Evolutionary conservation across 192 early-diverging fungal species (phyloP), one percentile per base, ranked within the genome.

Genomic region (Entomortierella beljakovae): DNA sequence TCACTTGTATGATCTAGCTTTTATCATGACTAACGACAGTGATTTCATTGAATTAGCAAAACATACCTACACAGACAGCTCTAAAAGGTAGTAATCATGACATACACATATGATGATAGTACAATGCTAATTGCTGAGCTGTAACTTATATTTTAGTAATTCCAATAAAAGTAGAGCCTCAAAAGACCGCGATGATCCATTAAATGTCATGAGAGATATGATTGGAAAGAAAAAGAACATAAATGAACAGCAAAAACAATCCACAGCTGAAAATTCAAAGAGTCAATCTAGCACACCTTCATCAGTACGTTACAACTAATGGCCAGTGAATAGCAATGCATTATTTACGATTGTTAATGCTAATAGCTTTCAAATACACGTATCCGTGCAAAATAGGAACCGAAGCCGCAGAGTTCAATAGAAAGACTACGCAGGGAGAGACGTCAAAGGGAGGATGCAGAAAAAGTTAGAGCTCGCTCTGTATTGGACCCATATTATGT

Each of bases 401-500:
- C 29, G 1, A 31, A 42, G 16, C 6, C 51, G 25, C 35, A 57
- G 43, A 72, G 48, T 42, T 64, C 62, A 23, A 85, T 89, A 38
- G 83, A 82, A 32, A 65, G 55, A 10, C 61, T 89, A 20, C 76
- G 88, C 9, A 75, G 51, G 20, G 80, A 88, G 59, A 65, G 87
- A 49, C 23, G 85, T 5, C 68, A 69, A 43, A 50, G 87, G 64
- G 86, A 89, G 50, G 57, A 58, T 13, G 54, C 70, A 43, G 88
- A 86, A 32, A 66, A 70, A 11, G 32, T 51, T 28, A 77, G 81
- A 18, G 57, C 57, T 25, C 46, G 35, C 22, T 42, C 59, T 42
- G 26, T 80, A 46, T 53, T 85, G 6, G 62, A 80, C 35, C 66
- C 73, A 29, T 6, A 8, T 43, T 57, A 77, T 31, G 29, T 61